phyloP scores from a whole-genome alignment of 305 asterid species.

The Solanum hybrid region DNA sequence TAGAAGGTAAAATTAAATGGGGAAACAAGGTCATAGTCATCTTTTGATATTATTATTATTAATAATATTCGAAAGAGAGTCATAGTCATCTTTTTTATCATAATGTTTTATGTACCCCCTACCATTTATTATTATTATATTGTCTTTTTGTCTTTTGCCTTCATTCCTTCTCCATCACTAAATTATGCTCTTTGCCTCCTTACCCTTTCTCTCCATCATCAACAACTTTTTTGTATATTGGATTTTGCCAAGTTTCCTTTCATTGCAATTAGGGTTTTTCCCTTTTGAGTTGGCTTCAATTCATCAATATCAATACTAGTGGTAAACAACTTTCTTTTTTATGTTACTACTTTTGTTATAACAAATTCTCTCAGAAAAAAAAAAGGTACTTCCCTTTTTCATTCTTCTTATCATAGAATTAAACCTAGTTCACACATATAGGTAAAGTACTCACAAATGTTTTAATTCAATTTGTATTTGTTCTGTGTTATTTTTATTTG shows the following conservation, averaged over 20 bases:
- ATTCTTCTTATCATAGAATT: neutral
- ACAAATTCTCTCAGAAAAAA: neutral
- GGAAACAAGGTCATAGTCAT: slow-evolving; percentile 10
- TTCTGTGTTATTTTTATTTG: neutral
- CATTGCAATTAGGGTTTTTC: slow-evolving; percentile 45
- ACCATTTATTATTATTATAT: slow-evolving; percentile 34
- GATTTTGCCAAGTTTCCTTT: neutral
- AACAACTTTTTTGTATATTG: neutral
- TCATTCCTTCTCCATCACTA: slow-evolving; percentile 50
- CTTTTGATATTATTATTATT: slow-evolving; percentile 21
- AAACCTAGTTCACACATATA: neutral
- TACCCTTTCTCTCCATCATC: neutral
- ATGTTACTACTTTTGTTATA: neutral
- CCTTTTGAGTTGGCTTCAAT: slow-evolving; percentile 2
- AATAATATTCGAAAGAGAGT: slow-evolving; percentile 21
- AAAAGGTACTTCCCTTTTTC: slow-evolving; percentile 37
- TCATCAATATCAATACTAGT: neutral
- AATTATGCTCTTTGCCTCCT: slow-evolving; percentile 49
- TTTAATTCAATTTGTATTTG: neutral
- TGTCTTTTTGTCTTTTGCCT: slow-evolving; percentile 58
- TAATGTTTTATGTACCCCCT: slow-evolving; percentile 36
- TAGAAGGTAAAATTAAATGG: slow-evolving; percentile 12
- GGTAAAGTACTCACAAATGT: neutral
- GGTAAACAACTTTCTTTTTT: neutral
- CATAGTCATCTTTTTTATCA: slow-evolving; percentile 51